Percentiles rank a stretch among this genome's conserved stretches.
Evolutionary conservation across 768 basidiomycete species (phyloP).

Genomic region (Panaeolus papilionaceus): DNA sequence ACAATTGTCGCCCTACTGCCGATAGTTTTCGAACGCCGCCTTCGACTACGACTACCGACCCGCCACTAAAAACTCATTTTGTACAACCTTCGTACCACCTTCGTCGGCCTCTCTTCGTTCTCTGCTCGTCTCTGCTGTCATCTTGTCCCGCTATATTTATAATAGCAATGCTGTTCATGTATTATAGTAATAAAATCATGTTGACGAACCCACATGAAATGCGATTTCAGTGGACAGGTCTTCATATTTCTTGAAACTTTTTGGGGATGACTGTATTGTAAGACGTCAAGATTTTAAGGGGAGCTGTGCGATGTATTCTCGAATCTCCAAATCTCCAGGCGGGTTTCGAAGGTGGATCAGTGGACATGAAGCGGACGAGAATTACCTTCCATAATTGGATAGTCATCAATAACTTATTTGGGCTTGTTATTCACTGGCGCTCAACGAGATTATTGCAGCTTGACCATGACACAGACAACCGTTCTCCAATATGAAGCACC

Average conservation of each 20-base stretch:
- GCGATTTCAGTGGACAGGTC: neutral
- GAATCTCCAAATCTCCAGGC: neutral
- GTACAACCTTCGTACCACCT: slow-evolving; percentile 41
- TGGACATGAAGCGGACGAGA: slow-evolving; percentile 1
- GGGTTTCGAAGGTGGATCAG: neutral
- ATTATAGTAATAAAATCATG: slow-evolving; percentile 8
- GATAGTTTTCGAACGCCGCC: slow-evolving; percentile 20
- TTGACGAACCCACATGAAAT: slow-evolving; percentile 8
- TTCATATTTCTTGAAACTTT: neutral
- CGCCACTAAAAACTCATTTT: slow-evolving; percentile 42
- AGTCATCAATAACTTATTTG: slow-evolving; percentile 3
- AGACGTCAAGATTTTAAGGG: neutral
- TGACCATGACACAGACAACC: slow-evolving; percentile 69
- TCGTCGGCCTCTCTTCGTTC: slow-evolving; percentile 51
- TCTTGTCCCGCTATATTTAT: slow-evolving; percentile 14
- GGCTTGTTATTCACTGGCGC: slow-evolving; percentile 14
- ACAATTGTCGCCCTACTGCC: slow-evolving; percentile 22
- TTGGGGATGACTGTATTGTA: neutral
- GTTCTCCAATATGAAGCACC: slow-evolving; percentile 84
- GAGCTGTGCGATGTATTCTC: neutral
- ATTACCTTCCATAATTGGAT: slow-evolving; percentile 5
- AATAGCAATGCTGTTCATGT: slow-evolving; percentile 12
- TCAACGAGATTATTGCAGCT: slow-evolving; percentile 5
- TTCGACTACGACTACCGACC: slow-evolving; percentile 19
- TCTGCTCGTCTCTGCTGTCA: slow-evolving; percentile 14